phyloP scores from a whole-genome alignment of 441 rosid genomes.

The Croton setiger region DNA sequence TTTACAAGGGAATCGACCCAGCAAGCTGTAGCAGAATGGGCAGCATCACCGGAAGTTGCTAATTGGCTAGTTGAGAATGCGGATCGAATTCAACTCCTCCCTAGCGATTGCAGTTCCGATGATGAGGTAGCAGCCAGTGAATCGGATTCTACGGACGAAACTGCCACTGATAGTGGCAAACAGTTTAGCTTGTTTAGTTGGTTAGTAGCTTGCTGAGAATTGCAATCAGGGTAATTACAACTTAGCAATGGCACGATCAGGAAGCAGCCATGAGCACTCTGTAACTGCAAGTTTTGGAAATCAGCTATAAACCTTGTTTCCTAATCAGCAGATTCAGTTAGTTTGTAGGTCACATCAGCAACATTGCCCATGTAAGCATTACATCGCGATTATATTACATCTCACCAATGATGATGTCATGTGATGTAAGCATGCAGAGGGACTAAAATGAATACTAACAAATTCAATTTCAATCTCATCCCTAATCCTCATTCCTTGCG shows the following conservation, averaged over 20 bases:
- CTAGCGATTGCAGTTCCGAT: slow-evolving; percentile 45
- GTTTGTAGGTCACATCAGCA: too few relatives aligned
- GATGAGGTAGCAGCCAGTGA: slow-evolving; percentile 57
- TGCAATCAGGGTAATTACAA: neutral
- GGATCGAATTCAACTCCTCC: slow-evolving; percentile 59
- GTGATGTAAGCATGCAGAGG: too few relatives aligned
- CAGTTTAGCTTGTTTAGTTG: slow-evolving; percentile 38
- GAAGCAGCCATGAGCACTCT: neutral
- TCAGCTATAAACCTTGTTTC: too few relatives aligned
- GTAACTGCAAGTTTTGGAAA: too few relatives aligned
- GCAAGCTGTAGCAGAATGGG: slow-evolving; percentile 65
- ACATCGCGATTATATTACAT: too few relatives aligned
- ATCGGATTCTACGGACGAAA: slow-evolving; percentile 59
- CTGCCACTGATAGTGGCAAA: slow-evolving; percentile 26
- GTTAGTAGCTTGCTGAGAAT: slow-evolving; percentile 28
- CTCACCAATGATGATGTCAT: too few relatives aligned
- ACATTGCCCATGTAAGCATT: too few relatives aligned
- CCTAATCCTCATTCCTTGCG: too few relatives aligned
- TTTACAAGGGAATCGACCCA: slow-evolving; percentile 76
- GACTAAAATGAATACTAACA: too few relatives aligned
- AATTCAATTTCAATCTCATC: too few relatives aligned
- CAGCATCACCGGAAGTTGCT: slow-evolving; percentile 70
- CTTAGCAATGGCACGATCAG: slow-evolving; percentile 2
- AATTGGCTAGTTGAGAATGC: slow-evolving; percentile 72
- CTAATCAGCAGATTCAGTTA: too few relatives aligned